Percentiles rank a stretch among this genome's conserved stretches.
phyloP scores from a whole-genome alignment of 805 yeast genomes.

The Zygoascus tannicola region DNA sequence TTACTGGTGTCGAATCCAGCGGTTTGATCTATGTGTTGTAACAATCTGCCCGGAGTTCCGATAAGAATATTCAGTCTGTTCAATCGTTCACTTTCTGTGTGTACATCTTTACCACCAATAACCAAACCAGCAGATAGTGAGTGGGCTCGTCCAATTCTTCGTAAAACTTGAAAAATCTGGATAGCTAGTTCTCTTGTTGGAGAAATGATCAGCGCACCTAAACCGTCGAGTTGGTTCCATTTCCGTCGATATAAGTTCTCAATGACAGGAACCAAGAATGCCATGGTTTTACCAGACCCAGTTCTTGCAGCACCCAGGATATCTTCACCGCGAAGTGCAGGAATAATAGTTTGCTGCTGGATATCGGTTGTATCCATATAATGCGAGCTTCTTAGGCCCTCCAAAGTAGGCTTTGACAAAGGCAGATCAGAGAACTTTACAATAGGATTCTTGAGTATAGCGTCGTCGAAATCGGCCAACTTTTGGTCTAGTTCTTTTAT shows the following conservation, averaged over 20 bases:
- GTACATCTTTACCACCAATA: constrained; percentile 87
- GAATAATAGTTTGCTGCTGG: constrained; percentile 69
- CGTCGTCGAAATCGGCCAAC: constrained; percentile 41
- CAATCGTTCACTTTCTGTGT: constrained; percentile 71
- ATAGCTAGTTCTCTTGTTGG: constrained; percentile 90
- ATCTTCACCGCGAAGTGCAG: constrained; percentile 68
- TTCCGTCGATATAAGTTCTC: constrained; percentile 49
- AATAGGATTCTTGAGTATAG: constrained; percentile 25
- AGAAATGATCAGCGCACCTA: constrained; percentile 82
- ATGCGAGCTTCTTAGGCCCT: constrained; percentile 71
- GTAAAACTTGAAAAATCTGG: constrained; percentile 79
- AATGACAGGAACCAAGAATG: constrained; percentile 73
- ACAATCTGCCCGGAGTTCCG: constrained; percentile 85
- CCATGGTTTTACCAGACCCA: constrained; percentile 84
- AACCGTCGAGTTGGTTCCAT: constrained; percentile 78
- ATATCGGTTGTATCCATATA: constrained; percentile 77
- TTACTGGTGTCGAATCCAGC: constrained; percentile 67
- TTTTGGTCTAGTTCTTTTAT: constrained; percentile 39
- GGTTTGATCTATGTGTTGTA: constrained; percentile 88
- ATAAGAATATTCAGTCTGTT: constrained; percentile 71
- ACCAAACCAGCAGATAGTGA: constrained; percentile 82
- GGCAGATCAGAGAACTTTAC: constrained; percentile 70
- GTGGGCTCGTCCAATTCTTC: constrained; percentile 68
- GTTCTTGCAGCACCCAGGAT: constrained; percentile 83
- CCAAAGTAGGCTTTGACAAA: constrained; percentile 48